phyloP scores from a whole-genome alignment of 1,284 basidiomycete species.

The Boletus semigastroideus region DNA sequence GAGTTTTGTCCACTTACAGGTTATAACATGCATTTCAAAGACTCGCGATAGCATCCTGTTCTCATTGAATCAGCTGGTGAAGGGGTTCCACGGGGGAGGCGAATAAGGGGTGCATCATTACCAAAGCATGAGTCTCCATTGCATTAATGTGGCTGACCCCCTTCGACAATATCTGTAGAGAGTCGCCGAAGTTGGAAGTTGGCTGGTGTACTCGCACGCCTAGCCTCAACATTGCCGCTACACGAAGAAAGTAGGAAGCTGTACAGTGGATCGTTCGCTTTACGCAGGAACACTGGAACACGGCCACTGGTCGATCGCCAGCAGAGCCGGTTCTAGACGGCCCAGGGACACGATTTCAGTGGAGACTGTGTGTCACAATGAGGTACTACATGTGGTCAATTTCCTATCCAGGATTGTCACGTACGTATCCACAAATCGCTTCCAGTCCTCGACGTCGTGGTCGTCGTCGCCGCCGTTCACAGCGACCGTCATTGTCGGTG shows the following conservation, averaged over 20 bases:
- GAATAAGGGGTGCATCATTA: not conserved
- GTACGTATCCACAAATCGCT: not conserved
- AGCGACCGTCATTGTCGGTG: not conserved
- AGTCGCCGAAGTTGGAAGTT: not conserved
- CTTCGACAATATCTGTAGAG: not conserved
- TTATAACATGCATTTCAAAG: too few species aligned
- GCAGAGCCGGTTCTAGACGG: not conserved
- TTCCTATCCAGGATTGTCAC: not conserved
- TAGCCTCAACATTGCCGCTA: constrained; percentile 10
- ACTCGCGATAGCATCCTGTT: too few species aligned
- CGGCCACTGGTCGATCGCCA: constrained; percentile 2
- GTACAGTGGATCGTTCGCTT: constrained; percentile 3
- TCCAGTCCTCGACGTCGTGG: not conserved
- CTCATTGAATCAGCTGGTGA: not conserved
- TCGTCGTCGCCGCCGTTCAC: not conserved
- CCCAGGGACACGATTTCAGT: constrained; percentile 4
- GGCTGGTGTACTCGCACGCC: not conserved
- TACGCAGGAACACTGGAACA: constrained; percentile 6
- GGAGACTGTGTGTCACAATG: not conserved
- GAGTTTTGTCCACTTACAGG: too few species aligned
- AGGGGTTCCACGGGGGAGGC: constrained; percentile 5
- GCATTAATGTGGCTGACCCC: constrained; percentile 4
- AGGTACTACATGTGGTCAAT: not conserved
- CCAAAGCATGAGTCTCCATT: not conserved
- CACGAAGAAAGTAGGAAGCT: not conserved